Percentiles rank a stretch among this genome's conserved stretches.
phyloP scores from a whole-genome alignment of 139 green algal species.

The Trebouxia sp. region DNA sequence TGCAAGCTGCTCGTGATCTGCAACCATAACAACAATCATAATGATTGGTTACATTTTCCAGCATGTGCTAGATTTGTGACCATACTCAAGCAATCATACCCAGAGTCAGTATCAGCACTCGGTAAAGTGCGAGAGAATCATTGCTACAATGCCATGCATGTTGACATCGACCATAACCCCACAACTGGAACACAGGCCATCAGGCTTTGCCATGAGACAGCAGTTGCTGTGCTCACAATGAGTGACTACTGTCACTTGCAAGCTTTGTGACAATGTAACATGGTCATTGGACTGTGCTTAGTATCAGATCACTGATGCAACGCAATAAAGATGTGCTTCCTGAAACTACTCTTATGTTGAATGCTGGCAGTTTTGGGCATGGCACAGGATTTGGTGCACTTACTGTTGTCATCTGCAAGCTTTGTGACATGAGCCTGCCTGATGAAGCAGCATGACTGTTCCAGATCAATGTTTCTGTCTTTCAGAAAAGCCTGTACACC shows the following conservation, averaged over 20 bases:
- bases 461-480: background rate
- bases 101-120: background rate
- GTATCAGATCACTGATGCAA: too few species aligned
- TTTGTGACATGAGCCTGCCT: slow-evolving; percentile 22
- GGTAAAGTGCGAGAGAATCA: too few species aligned
- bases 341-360: background rate
- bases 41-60: background rate
- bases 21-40: background rate
- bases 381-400: background rate
- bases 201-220: too few species aligned
- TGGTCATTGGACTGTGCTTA: too few species aligned
- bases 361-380: background rate
- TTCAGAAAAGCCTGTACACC: background rate
- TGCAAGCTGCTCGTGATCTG: slow-evolving; percentile 23
- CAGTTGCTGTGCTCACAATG: too few species aligned
- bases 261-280: too few species aligned
- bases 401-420: slow-evolving; percentile 23
- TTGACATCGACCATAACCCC: too few species aligned
- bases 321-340: too few species aligned
- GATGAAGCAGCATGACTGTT: slow-evolving; percentile 23
- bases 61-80: background rate
- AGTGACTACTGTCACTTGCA: too few species aligned
- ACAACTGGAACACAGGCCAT: too few species aligned
- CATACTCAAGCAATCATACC: background rate
- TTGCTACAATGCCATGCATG: too few species aligned